These are phyloP conservation scores for Plasmodium fragile DNA, from an alignment of 169 alveolate genomes.

Conservation along the genomic window DNA sequence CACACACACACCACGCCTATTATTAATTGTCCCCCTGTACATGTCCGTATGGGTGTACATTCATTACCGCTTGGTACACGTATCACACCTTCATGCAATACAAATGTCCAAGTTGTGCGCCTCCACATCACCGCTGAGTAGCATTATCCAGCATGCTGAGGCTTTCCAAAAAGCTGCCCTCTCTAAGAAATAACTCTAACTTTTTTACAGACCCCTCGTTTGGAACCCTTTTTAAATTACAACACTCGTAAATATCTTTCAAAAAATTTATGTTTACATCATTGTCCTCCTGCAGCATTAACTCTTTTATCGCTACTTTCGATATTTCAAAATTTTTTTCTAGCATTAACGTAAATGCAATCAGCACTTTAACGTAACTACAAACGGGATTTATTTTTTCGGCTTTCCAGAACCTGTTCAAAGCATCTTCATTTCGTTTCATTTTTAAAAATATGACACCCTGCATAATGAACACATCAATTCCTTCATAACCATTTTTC, in stretches of 20 bases:
- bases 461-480: conserved; percentile 41
- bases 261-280: conserved; percentile 31
- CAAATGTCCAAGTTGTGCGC: not conserved
- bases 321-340: conserved; percentile 55
- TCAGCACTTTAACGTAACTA: conserved; percentile 30
- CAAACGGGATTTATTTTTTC: conserved; percentile 52
- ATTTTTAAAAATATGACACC: conserved; percentile 71
- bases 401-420: conserved; percentile 56
- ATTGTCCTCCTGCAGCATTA: conserved; percentile 6
- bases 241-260: conserved; percentile 54
- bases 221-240: conserved; percentile 47
- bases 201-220: conserved; percentile 21
- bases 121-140: not conserved
- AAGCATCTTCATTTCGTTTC: conserved; percentile 62
- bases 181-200: conserved; percentile 29
- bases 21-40: not conserved
- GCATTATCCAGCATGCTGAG: not conserved
- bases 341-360: conserved; percentile 33
- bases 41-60: not conserved
- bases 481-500: conserved; percentile 36
- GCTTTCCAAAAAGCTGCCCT: conserved; percentile 20
- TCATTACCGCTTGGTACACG: not conserved
- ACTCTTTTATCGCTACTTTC: conserved; percentile 46
- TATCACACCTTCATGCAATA: not conserved
- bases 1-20: not conserved